Percentiles rank a stretch among this genome's conserved stretches.
phyloP scores from a whole-genome alignment of 805 yeast genomes.

The Torulaspora gathmanii region DNA sequence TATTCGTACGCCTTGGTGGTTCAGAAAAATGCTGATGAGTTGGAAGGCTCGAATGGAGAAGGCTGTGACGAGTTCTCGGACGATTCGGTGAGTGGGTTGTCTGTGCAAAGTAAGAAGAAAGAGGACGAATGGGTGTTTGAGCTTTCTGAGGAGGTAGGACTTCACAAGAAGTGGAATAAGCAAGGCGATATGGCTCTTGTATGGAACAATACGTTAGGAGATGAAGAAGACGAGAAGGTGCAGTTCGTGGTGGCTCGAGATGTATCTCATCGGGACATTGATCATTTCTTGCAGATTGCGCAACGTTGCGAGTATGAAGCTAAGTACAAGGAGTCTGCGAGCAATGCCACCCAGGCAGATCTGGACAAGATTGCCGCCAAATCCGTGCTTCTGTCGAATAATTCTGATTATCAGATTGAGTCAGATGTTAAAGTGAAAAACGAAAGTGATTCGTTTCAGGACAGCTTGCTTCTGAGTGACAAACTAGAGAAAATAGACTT shows the following conservation, averaged over 20 bases:
- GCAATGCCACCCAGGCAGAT: conserved; percentile 42
- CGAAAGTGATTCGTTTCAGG: conserved; percentile 27
- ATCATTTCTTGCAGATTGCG: conserved; percentile 57
- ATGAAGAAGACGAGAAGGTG: conserved; percentile 69
- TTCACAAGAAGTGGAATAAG: conserved; percentile 48
- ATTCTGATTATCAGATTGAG: conserved; percentile 32
- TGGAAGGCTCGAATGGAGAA: conserved; percentile 46
- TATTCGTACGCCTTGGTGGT: conserved; percentile 67
- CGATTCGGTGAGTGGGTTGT: conserved; percentile 34
- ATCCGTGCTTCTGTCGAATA: conserved; percentile 17
- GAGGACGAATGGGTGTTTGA: conserved; percentile 69
- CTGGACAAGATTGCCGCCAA: conserved; percentile 51
- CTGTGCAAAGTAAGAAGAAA: conserved; percentile 33
- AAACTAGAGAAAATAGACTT: conserved; percentile 34
- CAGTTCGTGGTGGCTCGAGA: conserved; percentile 70
- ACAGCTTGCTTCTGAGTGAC: conserved; percentile 18
- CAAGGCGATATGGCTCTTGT: conserved; percentile 57
- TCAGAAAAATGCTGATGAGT: conserved; percentile 66
- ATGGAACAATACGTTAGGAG: conserved; percentile 86
- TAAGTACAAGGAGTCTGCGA: conserved; percentile 55
- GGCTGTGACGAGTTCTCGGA: conserved; percentile 47
- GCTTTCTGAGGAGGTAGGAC: conserved; percentile 54
- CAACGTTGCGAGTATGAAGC: conserved; percentile 71
- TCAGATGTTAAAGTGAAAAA: conserved; percentile 35
- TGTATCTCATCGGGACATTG: conserved; percentile 47